Base-by-base conservation (phyloP, 2,329 filamentous ascomycete species). In the Xylaria sp. region DNA sequence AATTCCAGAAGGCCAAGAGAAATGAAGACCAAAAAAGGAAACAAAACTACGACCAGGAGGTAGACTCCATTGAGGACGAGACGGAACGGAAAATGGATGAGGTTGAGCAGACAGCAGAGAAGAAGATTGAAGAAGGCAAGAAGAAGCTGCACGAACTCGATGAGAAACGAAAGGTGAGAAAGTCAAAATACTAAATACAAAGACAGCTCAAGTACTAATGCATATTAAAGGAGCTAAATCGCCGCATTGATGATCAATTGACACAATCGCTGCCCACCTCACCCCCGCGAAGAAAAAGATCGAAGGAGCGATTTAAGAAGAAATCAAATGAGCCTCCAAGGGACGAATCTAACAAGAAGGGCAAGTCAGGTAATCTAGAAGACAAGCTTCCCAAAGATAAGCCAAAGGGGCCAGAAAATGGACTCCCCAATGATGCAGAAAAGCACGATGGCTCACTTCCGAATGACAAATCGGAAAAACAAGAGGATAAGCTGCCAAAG, bases 191-290 rank as follows among this genome's bases (percentile, higher is more conserved):
- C 12, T 21, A 15, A 11, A n/a, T 0, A n/a, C 19, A 4, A n/a
- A 25, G n/a, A 19, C 25, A 17, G 3, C 1, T 28, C 31, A 21
- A 25, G 21, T 46, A 28, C 49, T 68, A 31, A 67, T 3, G 31
- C 9, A 21, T 12, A 2, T 14, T 4, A 15, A 15, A 80, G 78
- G 78, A 81, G 66, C 72, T 81, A 60, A 80, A 80, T 55, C 77
- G 74, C 19, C 70, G 75, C 42, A 78, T 81, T 40, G 79, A 81
- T 35, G 78, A 80, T 58, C 73, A 79, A 61, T 67, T 81, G 33
- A 72, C 74, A 55, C 54, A 61, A 28, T 17, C 61, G 8, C 11
- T 59, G 7, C 61, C 57, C 53, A 66, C 47, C 12, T 12, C 28
- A 9, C 60, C 63, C 1, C 35, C 42, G 3, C 60, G 63, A 12